These are phyloP conservation scores for Condylostoma magnum DNA, from an alignment of 169 alveolate species.

Conservation along the genomic window DNA sequence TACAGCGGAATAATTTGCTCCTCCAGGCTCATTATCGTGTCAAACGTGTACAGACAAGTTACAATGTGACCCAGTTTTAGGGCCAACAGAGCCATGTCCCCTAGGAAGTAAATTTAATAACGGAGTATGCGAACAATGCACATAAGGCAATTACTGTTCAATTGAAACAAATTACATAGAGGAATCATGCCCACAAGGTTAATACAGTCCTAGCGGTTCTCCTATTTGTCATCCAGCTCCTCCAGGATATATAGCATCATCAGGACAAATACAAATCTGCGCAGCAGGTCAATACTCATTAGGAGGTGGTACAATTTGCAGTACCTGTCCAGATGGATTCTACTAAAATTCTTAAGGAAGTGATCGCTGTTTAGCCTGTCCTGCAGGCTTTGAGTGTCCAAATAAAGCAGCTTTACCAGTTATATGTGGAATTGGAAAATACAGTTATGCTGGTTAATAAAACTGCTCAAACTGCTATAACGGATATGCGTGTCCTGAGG, in stretches of 20 bases:
- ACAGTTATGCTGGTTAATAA: too few relatives aligned
- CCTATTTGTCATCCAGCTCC: background rate
- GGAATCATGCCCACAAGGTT: background rate
- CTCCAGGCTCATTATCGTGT: conserved; percentile 1
- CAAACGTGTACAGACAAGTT: conserved; percentile 6
- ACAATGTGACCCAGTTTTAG: conserved; percentile 16
- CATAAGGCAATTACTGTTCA: conserved; percentile 47
- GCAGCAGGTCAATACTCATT: conserved; percentile 14
- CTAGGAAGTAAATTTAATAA: too few relatives aligned
- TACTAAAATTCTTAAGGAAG: conserved; percentile 32
- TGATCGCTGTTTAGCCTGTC: conserved; percentile 43
- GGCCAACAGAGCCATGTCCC: conserved; percentile 26
- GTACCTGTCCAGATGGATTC: conserved; percentile 58
- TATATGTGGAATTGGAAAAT: background rate
- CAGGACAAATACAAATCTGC: conserved; percentile 18
- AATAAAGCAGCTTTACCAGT: conserved; percentile 24
- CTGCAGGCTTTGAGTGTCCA: conserved; percentile 37
- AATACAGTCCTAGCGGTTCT: conserved; percentile 2
- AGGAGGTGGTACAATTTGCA: conserved; percentile 29
- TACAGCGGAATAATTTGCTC: conserved; percentile 5
- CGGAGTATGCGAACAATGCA: conserved; percentile 46
- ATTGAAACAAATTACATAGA: background rate
- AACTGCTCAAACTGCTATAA: background rate
- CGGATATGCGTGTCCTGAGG: conserved; percentile 18
- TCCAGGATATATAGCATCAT: background rate